Conservation (phyloP, 1,139 yeast genomes). For the Casaregolazyma suthepensis region DNA sequence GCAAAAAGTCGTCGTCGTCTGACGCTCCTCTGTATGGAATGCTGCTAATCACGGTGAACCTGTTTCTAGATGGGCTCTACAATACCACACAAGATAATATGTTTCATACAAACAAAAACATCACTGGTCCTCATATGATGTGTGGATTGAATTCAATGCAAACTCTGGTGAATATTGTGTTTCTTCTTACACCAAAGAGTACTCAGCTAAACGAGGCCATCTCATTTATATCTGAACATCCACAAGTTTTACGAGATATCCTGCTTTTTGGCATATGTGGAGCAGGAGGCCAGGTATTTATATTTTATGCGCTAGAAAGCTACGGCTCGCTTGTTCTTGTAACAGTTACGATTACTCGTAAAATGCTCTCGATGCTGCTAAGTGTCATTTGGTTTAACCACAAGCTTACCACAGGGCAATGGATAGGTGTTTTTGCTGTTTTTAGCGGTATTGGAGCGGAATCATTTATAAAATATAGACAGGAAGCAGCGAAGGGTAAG, state of each 20-base stretch:
- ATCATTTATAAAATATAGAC: slow-evolving; percentile 42
- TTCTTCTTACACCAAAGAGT: slow-evolving; percentile 37
- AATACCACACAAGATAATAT: slow-evolving; percentile 90
- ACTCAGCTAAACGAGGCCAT: slow-evolving; percentile 47
- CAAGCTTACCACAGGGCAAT: slow-evolving; percentile 53
- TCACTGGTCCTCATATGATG: slow-evolving; percentile 86
- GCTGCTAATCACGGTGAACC: slow-evolving; percentile 50
- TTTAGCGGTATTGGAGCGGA: slow-evolving; percentile 77
- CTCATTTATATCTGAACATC: slow-evolving; percentile 44
- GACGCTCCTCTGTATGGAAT: slow-evolving; percentile 46
- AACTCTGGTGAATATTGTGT: slow-evolving; percentile 36
- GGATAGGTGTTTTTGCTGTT: slow-evolving; percentile 73
- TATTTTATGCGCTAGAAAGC: slow-evolving; percentile 72
- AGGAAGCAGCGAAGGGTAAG: not conserved
- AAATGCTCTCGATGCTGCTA: slow-evolving; percentile 89
- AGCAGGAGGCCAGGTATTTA: slow-evolving; percentile 86
- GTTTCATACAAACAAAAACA: slow-evolving; percentile 43
- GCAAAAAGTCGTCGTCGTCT: slow-evolving; percentile 19
- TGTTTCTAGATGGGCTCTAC: slow-evolving; percentile 83
- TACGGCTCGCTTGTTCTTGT: slow-evolving; percentile 82
- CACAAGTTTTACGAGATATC: slow-evolving; percentile 52
- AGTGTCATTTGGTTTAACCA: slow-evolving; percentile 87
- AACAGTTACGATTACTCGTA: slow-evolving; percentile 92
- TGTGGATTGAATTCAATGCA: slow-evolving; percentile 64
- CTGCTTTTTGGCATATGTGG: slow-evolving; percentile 71